These are phyloP conservation scores for Parastagonospora avenae DNA, from an alignment of 2,329 filamentous ascomycete genomes.

Conservation along the genomic window DNA sequence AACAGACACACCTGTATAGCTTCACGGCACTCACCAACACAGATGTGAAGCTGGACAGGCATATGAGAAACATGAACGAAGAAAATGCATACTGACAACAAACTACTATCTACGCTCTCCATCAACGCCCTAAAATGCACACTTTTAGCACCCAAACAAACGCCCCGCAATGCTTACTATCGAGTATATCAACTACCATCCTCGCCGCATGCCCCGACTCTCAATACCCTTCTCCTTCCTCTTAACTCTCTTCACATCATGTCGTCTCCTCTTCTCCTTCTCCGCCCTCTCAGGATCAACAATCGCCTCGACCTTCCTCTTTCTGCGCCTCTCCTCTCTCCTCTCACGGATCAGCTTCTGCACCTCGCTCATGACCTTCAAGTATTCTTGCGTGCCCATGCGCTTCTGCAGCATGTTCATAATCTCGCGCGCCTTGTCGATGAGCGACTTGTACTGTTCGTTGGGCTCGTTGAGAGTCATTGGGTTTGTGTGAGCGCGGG, in stretches of 20 bases:
- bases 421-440: conserved; percentile 73
- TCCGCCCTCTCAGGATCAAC: conserved; percentile 74
- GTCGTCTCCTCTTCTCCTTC: conserved; percentile 77
- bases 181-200: conserved; percentile 58
- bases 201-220: conserved; percentile 72
- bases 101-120: not conserved
- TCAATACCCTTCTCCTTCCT: conserved; percentile 78
- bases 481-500: conserved; percentile 69
- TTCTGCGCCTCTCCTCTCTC: conserved; percentile 75
- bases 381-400: conserved; percentile 79
- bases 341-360: conserved; percentile 73
- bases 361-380: conserved; percentile 73
- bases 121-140: not conserved
- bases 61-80: not conserved
- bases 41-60: not conserved
- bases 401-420: conserved; percentile 85
- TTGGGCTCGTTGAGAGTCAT: conserved; percentile 60
- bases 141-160: not conserved
- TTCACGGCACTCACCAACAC: not conserved
- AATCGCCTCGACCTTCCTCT: conserved; percentile 89
- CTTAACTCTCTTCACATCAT: conserved; percentile 57
- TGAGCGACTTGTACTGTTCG: conserved; percentile 70
- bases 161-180: not conserved
- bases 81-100: not conserved
- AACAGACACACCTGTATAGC: no score